Conservation (phyloP, 352 stramenopile species). For the Thraustochytrium striatum region DNA sequence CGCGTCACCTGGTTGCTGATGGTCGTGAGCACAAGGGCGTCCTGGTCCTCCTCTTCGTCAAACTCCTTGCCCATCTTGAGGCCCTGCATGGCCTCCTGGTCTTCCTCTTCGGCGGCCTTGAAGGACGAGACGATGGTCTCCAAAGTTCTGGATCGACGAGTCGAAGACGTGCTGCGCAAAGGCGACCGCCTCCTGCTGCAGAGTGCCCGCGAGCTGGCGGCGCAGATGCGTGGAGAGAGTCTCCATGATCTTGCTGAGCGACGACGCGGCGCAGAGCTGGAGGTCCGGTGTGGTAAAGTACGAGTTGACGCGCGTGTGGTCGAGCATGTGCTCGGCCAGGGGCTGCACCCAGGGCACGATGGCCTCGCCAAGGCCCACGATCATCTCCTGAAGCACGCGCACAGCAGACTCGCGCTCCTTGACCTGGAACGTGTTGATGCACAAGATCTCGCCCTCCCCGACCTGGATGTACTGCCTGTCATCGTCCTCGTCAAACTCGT, state of each 20-base stretch:
- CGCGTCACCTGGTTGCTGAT: slow-evolving; percentile 17
- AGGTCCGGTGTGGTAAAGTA: neutral
- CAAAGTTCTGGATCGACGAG: no score
- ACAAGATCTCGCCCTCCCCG: slow-evolving; percentile 10
- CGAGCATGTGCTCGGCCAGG: neutral
- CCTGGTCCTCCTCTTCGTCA: slow-evolving; percentile 33
- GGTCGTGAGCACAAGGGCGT: neutral
- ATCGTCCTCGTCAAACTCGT: slow-evolving; percentile 26
- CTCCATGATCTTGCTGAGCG: neutral
- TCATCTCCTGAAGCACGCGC: neutral
- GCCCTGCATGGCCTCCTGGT: neutral
- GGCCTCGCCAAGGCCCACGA: neutral
- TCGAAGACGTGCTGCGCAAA: slow-evolving; percentile 17
- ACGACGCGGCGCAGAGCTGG: slow-evolving; percentile 7
- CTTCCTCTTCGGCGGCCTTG: neutral
- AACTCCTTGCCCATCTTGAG: slow-evolving; percentile 32
- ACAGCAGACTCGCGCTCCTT: neutral
- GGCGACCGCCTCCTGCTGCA: neutral
- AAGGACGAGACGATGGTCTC: neutral
- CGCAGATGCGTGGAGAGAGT: neutral
- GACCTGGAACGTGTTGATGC: slow-evolving; percentile 27
- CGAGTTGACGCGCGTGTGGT: slow-evolving; percentile 3
- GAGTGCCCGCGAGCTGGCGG: neutral
- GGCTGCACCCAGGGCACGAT: slow-evolving; percentile 15
- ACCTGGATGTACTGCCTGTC: slow-evolving; percentile 19